Evolutionary conservation across 768 basidiomycete species (phyloP), one percentile per base, ranked within the genome.

Genomic region (Leccinum olivaceopallidum): DNA sequence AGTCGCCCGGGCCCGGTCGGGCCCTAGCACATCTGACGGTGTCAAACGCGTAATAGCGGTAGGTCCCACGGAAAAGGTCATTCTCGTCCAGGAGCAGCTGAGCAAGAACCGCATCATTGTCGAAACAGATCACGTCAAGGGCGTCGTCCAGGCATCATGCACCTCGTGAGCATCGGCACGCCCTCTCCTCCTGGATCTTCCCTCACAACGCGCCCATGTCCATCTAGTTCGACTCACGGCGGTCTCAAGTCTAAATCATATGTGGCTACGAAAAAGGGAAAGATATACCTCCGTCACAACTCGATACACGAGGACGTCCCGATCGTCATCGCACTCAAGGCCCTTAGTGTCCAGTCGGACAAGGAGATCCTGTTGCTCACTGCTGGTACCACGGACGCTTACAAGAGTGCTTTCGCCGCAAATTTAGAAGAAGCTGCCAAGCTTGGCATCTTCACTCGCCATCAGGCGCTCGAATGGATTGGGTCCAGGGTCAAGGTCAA

Each of bases 41-140:
- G 26, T 26, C 26, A 26, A 26, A 26, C 26, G 26, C 26, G 26
- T 26, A 26, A 26, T 26, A 26, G 26, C 26, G 26, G 26, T 26
- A 26, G 26, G 26, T 26, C 26, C 26, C 39, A 99, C 96, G 48
- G 96, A 99, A 77, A 99, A 98, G 77, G 97, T 99, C 67, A 99
- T 99, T 66, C 80, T 99, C 63, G 96, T 99, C 7, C 97, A 99
- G 74, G 97, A 98, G 73, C 97, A 99, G 77, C 77, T 98, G 70
- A 95, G 93, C 82, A 98, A 98, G 82, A 98, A 99, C 75, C 85
- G 97, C 47, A 99, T 99, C 71, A 98, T 99, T 65, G 97, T 99
- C 62, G 97, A 98, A 79, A 91, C 89, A 6, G 97, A 98, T 75
- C 76, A 82, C 22, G 87, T 87, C 47, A 98, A 98, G 75, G 92